A percentile compares a stretch with the other conserved stretches of the same genome.
Evolutionary conservation across 2,329 filamentous ascomycete genomes (phyloP).

Genomic region (Neocatenulostroma microsporum): DNA sequence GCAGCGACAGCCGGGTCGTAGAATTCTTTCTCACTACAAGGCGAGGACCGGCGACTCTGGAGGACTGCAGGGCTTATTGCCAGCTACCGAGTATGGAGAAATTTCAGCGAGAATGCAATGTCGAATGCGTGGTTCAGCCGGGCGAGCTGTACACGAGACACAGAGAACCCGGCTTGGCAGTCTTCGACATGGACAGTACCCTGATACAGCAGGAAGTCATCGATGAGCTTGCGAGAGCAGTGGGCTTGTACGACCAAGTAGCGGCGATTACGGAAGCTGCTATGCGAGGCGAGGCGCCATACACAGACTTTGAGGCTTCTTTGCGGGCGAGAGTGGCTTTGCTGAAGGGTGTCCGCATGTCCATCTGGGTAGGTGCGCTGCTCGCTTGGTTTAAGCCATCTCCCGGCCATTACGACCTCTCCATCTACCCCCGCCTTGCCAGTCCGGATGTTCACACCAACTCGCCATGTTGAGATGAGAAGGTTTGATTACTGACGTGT

Average conservation of each 20-base stretch:
- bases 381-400: too few species aligned
- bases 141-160: slow-evolving; percentile 16
- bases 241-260: slow-evolving; percentile 62
- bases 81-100: not conserved
- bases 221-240: slow-evolving; percentile 79
- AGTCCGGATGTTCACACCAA: too few species aligned
- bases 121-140: slow-evolving; percentile 20
- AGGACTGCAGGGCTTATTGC: not conserved
- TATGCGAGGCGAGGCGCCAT: slow-evolving; percentile 72
- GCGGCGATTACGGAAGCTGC: slow-evolving; percentile 83
- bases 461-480: too few species aligned
- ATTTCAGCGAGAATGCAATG: slow-evolving; percentile 3
- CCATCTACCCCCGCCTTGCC: too few species aligned
- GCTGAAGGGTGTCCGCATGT: slow-evolving; percentile 69
- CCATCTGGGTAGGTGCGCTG: too few species aligned
- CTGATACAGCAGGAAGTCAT: slow-evolving; percentile 97
- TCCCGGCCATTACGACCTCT: too few species aligned
- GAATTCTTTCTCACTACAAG: not conserved
- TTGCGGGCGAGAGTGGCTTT: slow-evolving; percentile 73
- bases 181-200: slow-evolving; percentile 99
- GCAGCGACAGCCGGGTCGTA: not conserved
- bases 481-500: too few species aligned
- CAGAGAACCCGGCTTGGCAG: slow-evolving; percentile 56
- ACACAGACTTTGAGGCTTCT: slow-evolving; percentile 75
- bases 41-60: not conserved